Evolutionary conservation across 2,329 filamentous ascomycete genomes (phyloP), one percentile per base, ranked within the genome.

Genomic region (Penicillium sp.): DNA sequence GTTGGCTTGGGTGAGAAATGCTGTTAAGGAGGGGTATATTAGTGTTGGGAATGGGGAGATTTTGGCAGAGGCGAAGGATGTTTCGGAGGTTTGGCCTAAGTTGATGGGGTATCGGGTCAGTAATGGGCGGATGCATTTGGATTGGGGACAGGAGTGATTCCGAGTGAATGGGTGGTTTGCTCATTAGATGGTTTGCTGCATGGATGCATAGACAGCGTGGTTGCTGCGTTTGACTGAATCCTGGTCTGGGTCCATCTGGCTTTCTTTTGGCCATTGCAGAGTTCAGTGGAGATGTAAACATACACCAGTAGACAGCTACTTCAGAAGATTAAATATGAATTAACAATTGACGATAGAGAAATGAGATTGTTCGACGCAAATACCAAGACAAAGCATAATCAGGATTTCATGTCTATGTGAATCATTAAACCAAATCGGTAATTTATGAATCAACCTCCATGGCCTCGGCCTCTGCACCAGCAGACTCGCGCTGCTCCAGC

Each of bases 21-120:
- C 87, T 8, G 86, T 93, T 4, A 74, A 80, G 46, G 80, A 86
- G 53, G 88, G 88, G 0, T 97, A 96, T 65, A 83, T 99, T 41
- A 79, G 79, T 45, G 71, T 76, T 29, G 80, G 75, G 16, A 92
- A 91, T 70, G 81, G 79, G 41, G 76, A 79, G 10, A 97, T 99
- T 56, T 72, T 97, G 60, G 83, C 87, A 1, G 88, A 92, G 65
- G 89, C 88, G 5, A 79, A 77, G 60, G 82, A 78, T 41, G 80
- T 87, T 1, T 83, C 88, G 37, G 85, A 88, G 46, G 89, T 91
- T 12, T 77, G 95, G 56, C 72, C 76, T 54, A 80, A 78, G 37
- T 74, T 99, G 68, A 79, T 74, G 53, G 78, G 86, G 30, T 99
- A 99, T 74, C 81, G 82, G 72, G 80, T 86, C 38, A 86, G 87